Conservation (phyloP, 495 filamentous ascomycete genomes). For the Podospora anserina region DNA sequence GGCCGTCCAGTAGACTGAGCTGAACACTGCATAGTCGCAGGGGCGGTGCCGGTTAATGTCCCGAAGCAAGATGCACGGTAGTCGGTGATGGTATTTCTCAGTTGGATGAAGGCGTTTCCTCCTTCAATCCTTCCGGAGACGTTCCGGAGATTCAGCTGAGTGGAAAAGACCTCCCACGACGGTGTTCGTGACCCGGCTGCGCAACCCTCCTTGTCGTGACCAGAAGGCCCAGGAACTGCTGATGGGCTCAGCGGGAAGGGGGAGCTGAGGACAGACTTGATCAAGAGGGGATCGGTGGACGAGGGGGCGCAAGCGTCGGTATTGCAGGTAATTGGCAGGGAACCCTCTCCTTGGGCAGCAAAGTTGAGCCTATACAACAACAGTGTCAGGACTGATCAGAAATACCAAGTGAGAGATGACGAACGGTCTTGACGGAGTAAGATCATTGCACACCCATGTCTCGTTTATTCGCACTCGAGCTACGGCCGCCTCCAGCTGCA, state of each 20-base stretch:
- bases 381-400: background rate
- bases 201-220: slow-evolving; percentile 27
- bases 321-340: slow-evolving; percentile 16
- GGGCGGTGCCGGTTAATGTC: background rate
- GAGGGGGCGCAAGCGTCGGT: background rate
- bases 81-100: slow-evolving; percentile 12
- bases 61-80: slow-evolving; percentile 19
- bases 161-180: slow-evolving; percentile 17
- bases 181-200: slow-evolving; percentile 14
- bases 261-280: background rate
- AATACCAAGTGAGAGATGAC: background rate
- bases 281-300: slow-evolving; percentile 8
- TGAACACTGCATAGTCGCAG: slow-evolving; percentile 4
- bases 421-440: slow-evolving; percentile 17
- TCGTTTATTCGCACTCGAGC: slow-evolving; percentile 23
- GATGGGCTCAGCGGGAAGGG: slow-evolving; percentile 24
- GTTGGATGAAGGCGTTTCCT: slow-evolving; percentile 16
- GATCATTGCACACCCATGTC: slow-evolving; percentile 28
- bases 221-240: slow-evolving; percentile 19
- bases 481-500: slow-evolving; percentile 6
- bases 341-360: slow-evolving; percentile 23
- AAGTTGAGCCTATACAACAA: slow-evolving; percentile 16
- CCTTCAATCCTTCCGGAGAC: background rate
- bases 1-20: slow-evolving; percentile 8
- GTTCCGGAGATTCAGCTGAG: slow-evolving; percentile 15